Evolutionary conservation across 371 early-diverging fungal genomes (phyloP).

Genomic region (Lichtheimia ramosa): DNA sequence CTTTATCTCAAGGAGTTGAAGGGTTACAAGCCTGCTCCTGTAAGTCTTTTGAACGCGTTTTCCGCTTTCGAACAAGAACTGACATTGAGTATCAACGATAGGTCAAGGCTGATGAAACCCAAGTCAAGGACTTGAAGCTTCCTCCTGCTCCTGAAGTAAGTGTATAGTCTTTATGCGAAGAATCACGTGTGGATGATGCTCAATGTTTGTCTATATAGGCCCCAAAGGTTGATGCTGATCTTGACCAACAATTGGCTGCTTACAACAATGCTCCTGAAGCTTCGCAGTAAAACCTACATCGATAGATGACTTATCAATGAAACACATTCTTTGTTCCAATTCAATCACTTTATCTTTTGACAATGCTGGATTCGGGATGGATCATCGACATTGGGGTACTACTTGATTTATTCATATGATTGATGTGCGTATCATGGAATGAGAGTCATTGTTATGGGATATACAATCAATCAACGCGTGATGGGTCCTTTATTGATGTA

Average conservation of each 20-base stretch:
- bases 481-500: too few species aligned
- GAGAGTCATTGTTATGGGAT: too few species aligned
- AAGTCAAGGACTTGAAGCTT: constrained; percentile 54
- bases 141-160: constrained; percentile 51
- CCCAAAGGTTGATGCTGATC: constrained; percentile 44
- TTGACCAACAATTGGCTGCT: constrained; percentile 45
- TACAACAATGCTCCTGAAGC: constrained; percentile 50
- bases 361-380: too few species aligned
- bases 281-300: constrained; percentile 28
- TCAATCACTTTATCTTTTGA: too few species aligned
- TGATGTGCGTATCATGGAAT: too few species aligned
- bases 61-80: neutral
- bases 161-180: neutral
- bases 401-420: too few species aligned
- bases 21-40: constrained; percentile 53
- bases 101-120: constrained; percentile 40
- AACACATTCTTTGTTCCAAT: too few species aligned
- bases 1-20: constrained; percentile 54
- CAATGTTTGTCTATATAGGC: constrained; percentile 19
- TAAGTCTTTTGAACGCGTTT: constrained; percentile 22
- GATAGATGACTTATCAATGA: too few species aligned
- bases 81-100: constrained; percentile 1
- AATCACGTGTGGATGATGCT: neutral
- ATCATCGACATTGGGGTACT: too few species aligned
- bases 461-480: too few species aligned